These are phyloP conservation scores for Ganoderma sp. DNA, from an alignment of 1,284 basidiomycete species.

Conservation along the genomic window DNA sequence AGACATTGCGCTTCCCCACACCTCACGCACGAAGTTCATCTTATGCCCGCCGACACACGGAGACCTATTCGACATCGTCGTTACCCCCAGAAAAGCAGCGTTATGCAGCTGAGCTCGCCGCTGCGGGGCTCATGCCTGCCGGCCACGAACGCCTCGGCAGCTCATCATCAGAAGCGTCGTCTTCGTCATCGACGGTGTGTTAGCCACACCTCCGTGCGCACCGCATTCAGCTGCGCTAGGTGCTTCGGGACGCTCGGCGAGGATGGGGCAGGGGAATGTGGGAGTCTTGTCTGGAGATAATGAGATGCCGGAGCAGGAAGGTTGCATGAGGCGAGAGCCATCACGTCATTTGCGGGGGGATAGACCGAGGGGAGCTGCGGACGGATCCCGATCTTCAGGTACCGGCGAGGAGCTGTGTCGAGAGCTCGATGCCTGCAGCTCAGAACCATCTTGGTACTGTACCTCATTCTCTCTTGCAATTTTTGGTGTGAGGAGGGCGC, in stretches of 20 bases:
- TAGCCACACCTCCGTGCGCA: slow-evolving; percentile 8
- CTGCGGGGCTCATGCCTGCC: slow-evolving; percentile 30
- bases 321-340: background rate
- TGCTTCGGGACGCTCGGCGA: slow-evolving; percentile 9
- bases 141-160: slow-evolving; percentile 24
- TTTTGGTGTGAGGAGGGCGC: slow-evolving; percentile 29
- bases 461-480: slow-evolving; percentile 1
- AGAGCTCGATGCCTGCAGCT: slow-evolving; percentile 5
- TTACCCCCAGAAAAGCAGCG: slow-evolving; percentile 47
- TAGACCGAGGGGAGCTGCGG: slow-evolving; percentile 11
- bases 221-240: slow-evolving; percentile 21
- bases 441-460: background rate
- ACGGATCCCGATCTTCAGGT: background rate
- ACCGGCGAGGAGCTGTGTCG: background rate
- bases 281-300: background rate
- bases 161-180: slow-evolving; percentile 27
- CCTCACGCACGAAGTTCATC: slow-evolving; percentile 41
- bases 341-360: slow-evolving; percentile 12
- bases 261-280: slow-evolving; percentile 2
- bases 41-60: slow-evolving; percentile 31
- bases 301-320: background rate
- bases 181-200: slow-evolving; percentile 28
- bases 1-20: slow-evolving; percentile 21
- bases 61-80: slow-evolving; percentile 24
- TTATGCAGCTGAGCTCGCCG: slow-evolving; percentile 38